Evolutionary conservation across 208 protist genomes (phyloP), one percentile per base, ranked within the genome.

Genomic region (Acanthamoeba royreba): DNA sequence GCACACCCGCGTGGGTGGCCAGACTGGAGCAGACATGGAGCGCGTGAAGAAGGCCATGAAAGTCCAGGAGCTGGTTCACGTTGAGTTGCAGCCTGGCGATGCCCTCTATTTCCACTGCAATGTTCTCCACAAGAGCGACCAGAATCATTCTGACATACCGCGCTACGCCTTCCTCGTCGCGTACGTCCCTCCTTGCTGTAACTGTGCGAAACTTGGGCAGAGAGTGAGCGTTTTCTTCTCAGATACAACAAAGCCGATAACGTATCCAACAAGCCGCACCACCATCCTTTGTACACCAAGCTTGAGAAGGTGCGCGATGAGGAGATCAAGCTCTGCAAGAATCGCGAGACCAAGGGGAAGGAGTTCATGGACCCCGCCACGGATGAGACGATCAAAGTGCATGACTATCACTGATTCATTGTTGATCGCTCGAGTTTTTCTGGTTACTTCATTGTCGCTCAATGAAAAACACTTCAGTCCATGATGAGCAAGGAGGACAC

Each of bases 51-150:
- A 92, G 15, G 88, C 88, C 33, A 28, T 42, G 7, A 69, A 92
- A n/a, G 58, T 69, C 5, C 33, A 46, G 35, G 58, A 69, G 43
- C 88, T 42, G 3, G 88, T 92, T 35, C 28, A 69, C 13, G 88
- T 77, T 4, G 88, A 85, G 35, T 33, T 92, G 25, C 42, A 92
- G 69, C 88, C 88, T 2, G 88, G 88, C 35, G 88, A 92, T 25
- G 19, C 88, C 4, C 88, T 92, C 88, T 79, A 52, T 47, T 92
- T 92, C 58, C 88, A 92, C 31, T 85, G 88, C 52, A 92, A 92
- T 58, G 28, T 92, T 0, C 69, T 92, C 33, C 88, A 92, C 69
- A 77, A 38, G 46, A 85, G 66, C 45, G 88, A 77, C 15, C 66
- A 49, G 45, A 92, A 92, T 58, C 2, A 85, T 33, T 79, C 58